Base-by-base conservation (phyloP, 1,139 yeast genomes). In the Lodderomyces orthopsilosis region DNA sequence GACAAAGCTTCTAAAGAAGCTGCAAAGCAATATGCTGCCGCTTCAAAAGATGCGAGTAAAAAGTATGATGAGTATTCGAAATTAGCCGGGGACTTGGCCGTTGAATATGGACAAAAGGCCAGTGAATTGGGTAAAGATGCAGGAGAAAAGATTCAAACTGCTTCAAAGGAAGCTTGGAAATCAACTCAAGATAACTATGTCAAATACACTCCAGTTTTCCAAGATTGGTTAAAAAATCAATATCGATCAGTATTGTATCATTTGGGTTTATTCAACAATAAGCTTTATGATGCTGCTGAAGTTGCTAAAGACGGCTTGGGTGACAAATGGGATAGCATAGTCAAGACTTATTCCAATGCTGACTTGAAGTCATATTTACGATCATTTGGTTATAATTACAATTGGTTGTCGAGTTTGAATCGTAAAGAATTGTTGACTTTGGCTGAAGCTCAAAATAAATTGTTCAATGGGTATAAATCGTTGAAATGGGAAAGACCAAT, bases 321-420 rank as follows among this genome's bases (percentile, higher is more conserved):
- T 19, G 44, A 42, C 17, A 38, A 42, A 22, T 47, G 46, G 47
- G 46, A 42, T 14, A 50, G 51, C 26, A 38, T 60, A 14, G 46
- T 62, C 35, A 46, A 51, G 13, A 40, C 70, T 28, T 81, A 84
- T 81, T 65, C 79, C 18, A 71, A 70, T 34, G 70, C 74, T 26
- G 88, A 83, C 50, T 62, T 83, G 51, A 70, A 63, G 52, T 66
- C 70, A 24, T 83, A 81, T 58, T 61, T 83, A 43, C 63, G 68
- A 36, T 67, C 76, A 7, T 81, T 73, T 56, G 86, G 86, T 6
- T 63, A 72, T 43, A 62, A 65, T 36, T 51, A 63, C 41, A 59
- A 46, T 15, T 56, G 58, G 53, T 55, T 72, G 32, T 60, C 63
- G 22, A 59, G 60, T n/a, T 57, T 67, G 45, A 63, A 63, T 43